Evolutionary conservation across 1,284 basidiomycete species (phyloP), one percentile per base, ranked within the genome.

Genomic region (Mycosarcoma mackinlayi): DNA sequence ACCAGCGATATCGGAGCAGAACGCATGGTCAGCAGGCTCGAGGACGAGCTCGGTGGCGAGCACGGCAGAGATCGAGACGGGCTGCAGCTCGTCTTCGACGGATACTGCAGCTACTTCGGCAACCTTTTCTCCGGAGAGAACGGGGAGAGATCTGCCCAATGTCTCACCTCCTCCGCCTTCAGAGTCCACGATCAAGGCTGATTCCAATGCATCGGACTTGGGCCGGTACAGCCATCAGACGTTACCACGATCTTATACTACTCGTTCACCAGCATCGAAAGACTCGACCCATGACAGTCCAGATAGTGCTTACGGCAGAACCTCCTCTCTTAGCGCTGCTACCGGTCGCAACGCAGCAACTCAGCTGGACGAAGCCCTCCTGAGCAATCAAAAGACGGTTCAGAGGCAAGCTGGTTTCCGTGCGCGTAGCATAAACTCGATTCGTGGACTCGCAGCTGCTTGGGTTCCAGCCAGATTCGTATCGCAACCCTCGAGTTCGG

Each of bases 351-450:
- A 19, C 10, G 31, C 47, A 18, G 18, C 47, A 16, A 35, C 19
- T 3, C 37, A 9, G 6, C 55, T 58, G 14, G 31, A 59, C 10
- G 56, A 50, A 2, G 50, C 55, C 1, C 50, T 69, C 1, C 13
- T 30, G 9, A 63, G 60, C 35, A 34, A 55, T 6, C 51, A 51
- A 13, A 49, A 47, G 38, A 64, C 49, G 3, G 61, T 56, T 5
- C 57, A 60, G 18, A n/a, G 68, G 4, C 39, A 46, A 6, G 50
- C 53, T 0, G 68, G 68, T 10, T 63, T 71, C 27, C 58, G 63
- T n/a, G 59, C 68, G 6, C 48, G 67, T 3, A 63, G 63, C 13
- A 66, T 71, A 51, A 51, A 66, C 30, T 66, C 62, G 21, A 62
- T 71, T 21, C 63, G 63, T 16, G 59, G 63, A 1, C 33, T 71